Evolutionary conservation across 2,329 filamentous ascomycete species (phyloP).

Genomic region (Cryphonectria radicalis): DNA sequence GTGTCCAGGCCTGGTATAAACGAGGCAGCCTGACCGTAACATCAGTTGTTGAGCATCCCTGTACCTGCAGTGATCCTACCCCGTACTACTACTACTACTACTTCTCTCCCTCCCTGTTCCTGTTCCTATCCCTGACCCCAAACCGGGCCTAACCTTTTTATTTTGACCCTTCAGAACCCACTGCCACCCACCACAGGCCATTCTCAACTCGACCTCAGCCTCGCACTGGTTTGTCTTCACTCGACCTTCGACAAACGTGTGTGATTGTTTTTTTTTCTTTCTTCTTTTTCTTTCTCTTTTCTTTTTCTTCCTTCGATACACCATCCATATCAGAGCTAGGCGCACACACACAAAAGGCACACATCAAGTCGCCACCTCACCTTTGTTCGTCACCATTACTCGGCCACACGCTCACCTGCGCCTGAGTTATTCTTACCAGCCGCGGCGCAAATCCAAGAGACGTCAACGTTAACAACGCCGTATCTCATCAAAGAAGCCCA

Average conservation of each 20-base stretch:
- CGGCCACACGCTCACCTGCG: not conserved
- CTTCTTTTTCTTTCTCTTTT: too few relatives aligned
- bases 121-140: not conserved
- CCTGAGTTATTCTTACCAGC: not conserved
- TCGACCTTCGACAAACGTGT: not conserved
- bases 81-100: not conserved
- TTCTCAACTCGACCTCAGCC: conserved; percentile 2
- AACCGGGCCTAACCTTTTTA: not conserved
- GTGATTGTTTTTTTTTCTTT: not conserved
- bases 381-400: not conserved
- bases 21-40: not conserved
- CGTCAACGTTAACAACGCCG: not conserved
- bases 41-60: conserved; percentile 8
- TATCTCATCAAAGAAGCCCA: not conserved
- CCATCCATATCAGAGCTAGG: not conserved
- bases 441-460: not conserved
- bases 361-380: not conserved
- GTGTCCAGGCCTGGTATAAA: not conserved
- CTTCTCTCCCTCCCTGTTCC: not conserved
- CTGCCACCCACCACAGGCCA: not conserved
- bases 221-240: not conserved
- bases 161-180: not conserved
- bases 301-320: not conserved
- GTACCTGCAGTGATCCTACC: conserved; percentile 4
- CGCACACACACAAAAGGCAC: not conserved